Evolutionary conservation across 1,284 basidiomycete species (phyloP), one percentile per base, ranked within the genome.

Genomic region (Termitomyces sp.): DNA sequence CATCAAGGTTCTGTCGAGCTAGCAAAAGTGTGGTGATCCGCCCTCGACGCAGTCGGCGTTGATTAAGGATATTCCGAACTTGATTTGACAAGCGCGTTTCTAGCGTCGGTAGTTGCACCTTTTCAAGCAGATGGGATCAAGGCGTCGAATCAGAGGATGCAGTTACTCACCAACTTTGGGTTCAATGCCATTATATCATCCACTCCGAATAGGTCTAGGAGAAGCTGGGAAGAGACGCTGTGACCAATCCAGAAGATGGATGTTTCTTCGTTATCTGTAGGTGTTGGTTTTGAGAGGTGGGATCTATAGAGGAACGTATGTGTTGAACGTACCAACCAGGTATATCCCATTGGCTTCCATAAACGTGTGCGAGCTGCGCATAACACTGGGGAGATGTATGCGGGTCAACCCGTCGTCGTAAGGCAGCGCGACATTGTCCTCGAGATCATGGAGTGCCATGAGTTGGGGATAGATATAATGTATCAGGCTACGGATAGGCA

Each of bases 291-390:
- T 50, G n/a, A 46, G 34, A 21, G n/a, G 26, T 26, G 43, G 42
- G 36, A 58, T 10, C 4, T 6, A 7, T 7, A 1, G 21, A 19
- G 7, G 34, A 42, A n/a, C 24, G 40, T 39, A 38, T 3, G 31
- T 3, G 10, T 26, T 12, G 44, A 24, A 75, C 77, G 58, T 61
- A 93, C 92, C 89, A 61, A 96, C 86, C 53, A 99, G 75, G 72
- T 99, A 99, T 12, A 96, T 79, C 0, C 97, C 97, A 63, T 92
- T 81, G 1, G 84, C 81, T 61, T 93, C 86, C 96, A 99, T 98
- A 64, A 88, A 91, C 48, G 80, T 76, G 72, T 98, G 87, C 58
- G 88, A 90, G 48, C 83, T 80, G 34, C 96, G 81, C 87, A 96
- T 95, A 59, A 87, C 79, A 6, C 85, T 79, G 8, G 96, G 95